Percentiles rank a stretch among this genome's conserved stretches.
phyloP scores from a whole-genome alignment of 2,329 filamentous ascomycete species.

The Allantophomopsis lycopodina region DNA sequence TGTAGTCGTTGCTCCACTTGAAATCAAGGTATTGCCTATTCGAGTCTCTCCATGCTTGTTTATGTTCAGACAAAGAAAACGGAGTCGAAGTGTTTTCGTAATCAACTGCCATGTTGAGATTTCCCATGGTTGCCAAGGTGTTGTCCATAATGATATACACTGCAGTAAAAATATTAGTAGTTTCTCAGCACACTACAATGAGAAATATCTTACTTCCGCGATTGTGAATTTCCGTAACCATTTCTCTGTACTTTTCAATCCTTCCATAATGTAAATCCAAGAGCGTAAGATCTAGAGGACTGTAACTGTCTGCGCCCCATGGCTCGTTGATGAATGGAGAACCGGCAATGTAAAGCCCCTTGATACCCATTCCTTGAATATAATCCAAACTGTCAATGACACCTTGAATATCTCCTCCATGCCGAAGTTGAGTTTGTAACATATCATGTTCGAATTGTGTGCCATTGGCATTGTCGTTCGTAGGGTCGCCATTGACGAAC shows the following conservation, averaged over 20 bases:
- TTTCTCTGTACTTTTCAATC: slow-evolving; percentile 39
- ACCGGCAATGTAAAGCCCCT: slow-evolving; percentile 48
- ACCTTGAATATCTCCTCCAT: slow-evolving; percentile 45
- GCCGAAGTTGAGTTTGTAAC: slow-evolving; percentile 41
- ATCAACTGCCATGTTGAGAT: slow-evolving; percentile 46
- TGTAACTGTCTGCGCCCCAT: slow-evolving; percentile 48
- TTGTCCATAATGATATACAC: slow-evolving; percentile 54
- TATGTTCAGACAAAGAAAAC: slow-evolving; percentile 37
- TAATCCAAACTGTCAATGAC: slow-evolving; percentile 48
- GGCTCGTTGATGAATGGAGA: slow-evolving; percentile 48
- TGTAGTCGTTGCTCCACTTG: slow-evolving; percentile 36
- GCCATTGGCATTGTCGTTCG: slow-evolving; percentile 47
- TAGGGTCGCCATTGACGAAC: slow-evolving; percentile 50
- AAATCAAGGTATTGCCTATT: slow-evolving; percentile 46
- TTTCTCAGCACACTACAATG: neutral
- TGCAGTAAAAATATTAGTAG: neutral
- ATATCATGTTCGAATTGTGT: slow-evolving; percentile 46
- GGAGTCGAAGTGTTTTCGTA: slow-evolving; percentile 42
- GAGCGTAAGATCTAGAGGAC: slow-evolving; percentile 42
- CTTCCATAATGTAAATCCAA: slow-evolving; percentile 48
- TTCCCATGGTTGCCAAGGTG: slow-evolving; percentile 49
- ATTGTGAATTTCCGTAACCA: slow-evolving; percentile 42
- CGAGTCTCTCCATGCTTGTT: slow-evolving; percentile 39
- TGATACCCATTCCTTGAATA: slow-evolving; percentile 50
- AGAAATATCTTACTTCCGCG: slow-evolving; percentile 25